Conservation (phyloP, 768 basidiomycete genomes). For the Rickenella mellea region DNA sequence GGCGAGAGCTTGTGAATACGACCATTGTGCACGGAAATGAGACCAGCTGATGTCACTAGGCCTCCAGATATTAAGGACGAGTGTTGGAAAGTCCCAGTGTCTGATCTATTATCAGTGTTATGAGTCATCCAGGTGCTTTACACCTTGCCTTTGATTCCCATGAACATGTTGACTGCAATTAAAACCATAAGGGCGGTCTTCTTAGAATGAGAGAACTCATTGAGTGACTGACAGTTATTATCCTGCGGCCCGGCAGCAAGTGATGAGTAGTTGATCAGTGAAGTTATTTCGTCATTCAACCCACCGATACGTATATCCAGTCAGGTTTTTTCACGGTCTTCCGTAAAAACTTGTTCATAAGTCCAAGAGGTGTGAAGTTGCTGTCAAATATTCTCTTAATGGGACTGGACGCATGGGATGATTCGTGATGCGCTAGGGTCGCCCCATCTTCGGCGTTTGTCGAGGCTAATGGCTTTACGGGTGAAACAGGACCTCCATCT, state of each 20-base stretch:
- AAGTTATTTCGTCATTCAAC: constrained; percentile 12
- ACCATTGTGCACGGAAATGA: constrained; percentile 57
- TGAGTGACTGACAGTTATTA: constrained; percentile 36
- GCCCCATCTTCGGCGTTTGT: not conserved
- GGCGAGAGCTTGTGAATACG: constrained; percentile 52
- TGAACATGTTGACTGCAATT: constrained; percentile 46
- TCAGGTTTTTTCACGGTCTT: constrained; percentile 53
- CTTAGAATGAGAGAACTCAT: no score
- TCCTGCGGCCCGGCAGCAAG: constrained; percentile 25
- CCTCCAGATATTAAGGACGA: constrained; percentile 52
- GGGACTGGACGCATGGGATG: constrained; percentile 14
- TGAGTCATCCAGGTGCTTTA: not conserved
- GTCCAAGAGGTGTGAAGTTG: constrained; percentile 40
- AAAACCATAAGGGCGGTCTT: not conserved
- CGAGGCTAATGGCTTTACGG: not conserved
- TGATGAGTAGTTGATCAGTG: not conserved
- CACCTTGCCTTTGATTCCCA: constrained; percentile 50
- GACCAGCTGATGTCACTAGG: constrained; percentile 53
- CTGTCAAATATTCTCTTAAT: constrained; percentile 31
- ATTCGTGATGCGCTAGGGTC: not conserved
- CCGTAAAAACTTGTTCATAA: constrained; percentile 42
- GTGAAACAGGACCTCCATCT: not conserved
- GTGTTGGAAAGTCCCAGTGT: constrained; percentile 56
- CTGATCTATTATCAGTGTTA: constrained; percentile 10
- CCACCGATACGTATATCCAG: constrained; percentile 61